Percentiles rank a stretch among this genome's conserved stretches.
Evolutionary conservation across 192 early-diverging fungal species (phyloP).

Genomic region (Coemansia sp.): DNA sequence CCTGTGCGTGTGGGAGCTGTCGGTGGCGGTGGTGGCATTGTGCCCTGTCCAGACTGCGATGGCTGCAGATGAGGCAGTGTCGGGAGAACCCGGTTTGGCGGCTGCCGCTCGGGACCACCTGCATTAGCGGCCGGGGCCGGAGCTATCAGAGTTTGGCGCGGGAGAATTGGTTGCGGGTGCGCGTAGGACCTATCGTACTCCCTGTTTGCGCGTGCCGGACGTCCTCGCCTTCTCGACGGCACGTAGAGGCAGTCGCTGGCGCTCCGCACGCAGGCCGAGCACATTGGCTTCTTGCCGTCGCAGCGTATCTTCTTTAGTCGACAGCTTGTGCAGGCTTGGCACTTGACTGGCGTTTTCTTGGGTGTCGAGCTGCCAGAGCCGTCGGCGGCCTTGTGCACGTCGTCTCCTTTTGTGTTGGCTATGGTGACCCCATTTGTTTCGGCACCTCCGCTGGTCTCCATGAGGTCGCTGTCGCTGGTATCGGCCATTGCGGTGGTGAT

Average conservation of each 20-base stretch:
- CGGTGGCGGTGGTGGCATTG: constrained; percentile 44
- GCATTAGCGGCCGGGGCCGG: constrained; percentile 15
- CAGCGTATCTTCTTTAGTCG: constrained; percentile 55
- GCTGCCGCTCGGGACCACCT: constrained; percentile 9
- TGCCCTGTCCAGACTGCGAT: constrained; percentile 40
- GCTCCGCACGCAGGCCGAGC: constrained; percentile 43
- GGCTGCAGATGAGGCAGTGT: constrained; percentile 49
- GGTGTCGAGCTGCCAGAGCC: constrained; percentile 1
- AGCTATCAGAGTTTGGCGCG: constrained; percentile 29
- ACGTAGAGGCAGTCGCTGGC: constrained; percentile 49
- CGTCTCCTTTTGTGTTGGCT: constrained; percentile 21
- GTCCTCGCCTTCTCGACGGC: constrained; percentile 47
- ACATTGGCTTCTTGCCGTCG: constrained; percentile 50
- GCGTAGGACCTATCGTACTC: constrained; percentile 49
- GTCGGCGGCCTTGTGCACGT: constrained; percentile 1
- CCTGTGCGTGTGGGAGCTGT: constrained; percentile 13
- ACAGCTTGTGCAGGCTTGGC: constrained; percentile 54
- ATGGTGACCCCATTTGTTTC: not conserved
- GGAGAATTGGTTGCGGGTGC: constrained; percentile 51
- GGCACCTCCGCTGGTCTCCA: constrained; percentile 7
- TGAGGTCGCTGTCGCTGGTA: constrained; percentile 48
- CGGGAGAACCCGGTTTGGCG: constrained; percentile 29
- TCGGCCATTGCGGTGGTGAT: constrained; percentile 21
- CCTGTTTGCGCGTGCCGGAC: constrained; percentile 46
- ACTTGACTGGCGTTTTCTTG: constrained; percentile 39